Evolutionary conservation across 768 basidiomycete species (phyloP), one percentile per base, ranked within the genome.

Genomic region (Pholiota conissans): DNA sequence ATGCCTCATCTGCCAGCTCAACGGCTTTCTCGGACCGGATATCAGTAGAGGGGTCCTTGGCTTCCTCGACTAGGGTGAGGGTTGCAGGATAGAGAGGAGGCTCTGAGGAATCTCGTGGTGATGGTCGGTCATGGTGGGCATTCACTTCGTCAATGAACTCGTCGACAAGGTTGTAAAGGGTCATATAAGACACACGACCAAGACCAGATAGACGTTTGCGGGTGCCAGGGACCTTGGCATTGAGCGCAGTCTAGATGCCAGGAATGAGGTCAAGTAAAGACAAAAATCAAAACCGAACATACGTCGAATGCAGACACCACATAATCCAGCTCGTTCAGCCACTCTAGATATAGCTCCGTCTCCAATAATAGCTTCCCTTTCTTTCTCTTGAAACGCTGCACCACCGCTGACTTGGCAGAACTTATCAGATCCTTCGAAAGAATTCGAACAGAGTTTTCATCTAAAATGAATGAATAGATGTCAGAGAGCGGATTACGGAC

Each of bases 41-140:
- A 52, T 80, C 77, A 0, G 77, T 75, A 1, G 71, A 70, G 9
- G 73, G 62, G 49, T 79, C 76, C 30, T 77, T 76, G 35, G 74
- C 71, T 64, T 80, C 79, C 61, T 80, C 78, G 14, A 74, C 74
- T 8, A 79, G 73, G 3, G 76, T 71, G 73, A 79, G 74, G 9
- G 78, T 76, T 22, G 71, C 64, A 0, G 77, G 75, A 50, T 75
- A 72, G 20, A 67, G 57, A 5, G 61, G 67, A 11, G 67, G 64
- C 48, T 70, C 69, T 10, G 65, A 61, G 2, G 71, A 71, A 20
- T 34, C 8, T 26, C 66, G 68, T 1, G n/a, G n/a, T n/a, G 72
- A 76, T 66, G 76, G 75, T 28, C 74, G 69, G 49, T 80, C 78
- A 63, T 79, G 79, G 49, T 77, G 75, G 9, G 72, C 65, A 50